Base-by-base conservation (phyloP, 1,284 basidiomycete genomes). In the Phellopilus nigrolimitatus region DNA sequence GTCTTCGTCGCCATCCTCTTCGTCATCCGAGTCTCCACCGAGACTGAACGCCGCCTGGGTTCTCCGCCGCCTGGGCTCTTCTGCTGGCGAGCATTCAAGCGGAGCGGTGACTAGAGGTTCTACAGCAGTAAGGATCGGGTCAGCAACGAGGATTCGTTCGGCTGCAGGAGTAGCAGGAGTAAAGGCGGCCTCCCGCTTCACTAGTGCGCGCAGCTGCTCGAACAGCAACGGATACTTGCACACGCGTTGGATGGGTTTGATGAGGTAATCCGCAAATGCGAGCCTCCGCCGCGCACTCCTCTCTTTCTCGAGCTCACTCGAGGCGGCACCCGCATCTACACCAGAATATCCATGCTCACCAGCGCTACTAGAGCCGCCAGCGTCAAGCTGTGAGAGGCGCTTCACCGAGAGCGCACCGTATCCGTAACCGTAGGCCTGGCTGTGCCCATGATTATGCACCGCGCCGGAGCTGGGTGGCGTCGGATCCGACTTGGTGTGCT, bases 181-280 rank as follows among this genome's bases (percentile, higher is more conserved):
- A 19, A 15, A 21, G 12, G 12, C 37, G 7, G 25, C 33, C 19
- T 52, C 50, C 17, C 45, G 27, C 10, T 63, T 59, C 53, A 68
- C 68, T 36, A 67, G 63, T n/a, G 70, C 66, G 46, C 76, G 74
- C 43, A 97, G 76, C 59, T 89, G 82, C 53, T 84, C 83, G 31
- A 97, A 78, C 10, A 97, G 76, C 37, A 97, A 75, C 7, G 92
- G 91, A 64, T 97, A 97, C 61, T 87, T 90, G 75, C 92, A 95
- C 41, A 95, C 84, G 36, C 91, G 74, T 67, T 95, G 91, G 15
- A 94, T 78, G 4, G 91, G 91, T 64, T 91, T 90, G 68, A 95
- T 94, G 68, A 95, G 74, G 63, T 91, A 89, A 67, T 95, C 91
- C 59, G 80, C 72, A 62, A 88, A 79, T 51, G 74, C 72, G 44